Base-by-base conservation (phyloP, 108 stramenopile genomes). In the Hondaea fermentalgiana region DNA sequence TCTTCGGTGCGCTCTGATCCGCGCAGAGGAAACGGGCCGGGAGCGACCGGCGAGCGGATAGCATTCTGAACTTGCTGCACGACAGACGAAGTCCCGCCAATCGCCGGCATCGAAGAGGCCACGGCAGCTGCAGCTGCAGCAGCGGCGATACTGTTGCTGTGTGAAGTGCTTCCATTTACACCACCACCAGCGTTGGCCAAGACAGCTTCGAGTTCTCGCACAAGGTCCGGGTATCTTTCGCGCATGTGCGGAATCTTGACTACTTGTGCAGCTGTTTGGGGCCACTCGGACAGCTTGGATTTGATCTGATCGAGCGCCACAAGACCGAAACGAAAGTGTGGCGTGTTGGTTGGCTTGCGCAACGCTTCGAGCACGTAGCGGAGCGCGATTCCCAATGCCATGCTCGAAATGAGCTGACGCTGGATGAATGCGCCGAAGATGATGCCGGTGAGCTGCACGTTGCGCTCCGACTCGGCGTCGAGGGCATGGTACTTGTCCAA, bases 401-500 rank as follows among this genome's bases (percentile, higher is more conserved):
- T 98, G 72, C 96, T 97, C 91, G 96, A 96, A 17, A 99, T 97
- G 5, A 99, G 93, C 90, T 98, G 97, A 76, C 98, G 97, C 94
- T 98, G 97, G 89, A 99, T 99, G 25, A 99, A 94, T 28, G 96
- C 91, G 59, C 99, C 98, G 89, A 99, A 97, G 25, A 99, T 92
- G 88, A 97, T 97, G 44, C 98, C 99, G 2, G 99, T 99, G 91
- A 99, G 98, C n/a, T 98, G 97, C 42, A 99, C 93, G 89, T 99
- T 98, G 90, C 97, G 98, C 90, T 98, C 99, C 6, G 98, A 97
- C 90, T 99, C 98, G 91, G 97, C 97, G 89, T 97, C 96, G 91
- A 98, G 98, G 95, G 98, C 98, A 59, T 98, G 91, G 93, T 99
- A 99, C 89, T 99, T 98, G 89, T 98, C 98, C 88, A 98, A 98